These are phyloP conservation scores for Aspergillus diversus DNA, from an alignment of 495 filamentous ascomycete species.

Conservation along the genomic window DNA sequence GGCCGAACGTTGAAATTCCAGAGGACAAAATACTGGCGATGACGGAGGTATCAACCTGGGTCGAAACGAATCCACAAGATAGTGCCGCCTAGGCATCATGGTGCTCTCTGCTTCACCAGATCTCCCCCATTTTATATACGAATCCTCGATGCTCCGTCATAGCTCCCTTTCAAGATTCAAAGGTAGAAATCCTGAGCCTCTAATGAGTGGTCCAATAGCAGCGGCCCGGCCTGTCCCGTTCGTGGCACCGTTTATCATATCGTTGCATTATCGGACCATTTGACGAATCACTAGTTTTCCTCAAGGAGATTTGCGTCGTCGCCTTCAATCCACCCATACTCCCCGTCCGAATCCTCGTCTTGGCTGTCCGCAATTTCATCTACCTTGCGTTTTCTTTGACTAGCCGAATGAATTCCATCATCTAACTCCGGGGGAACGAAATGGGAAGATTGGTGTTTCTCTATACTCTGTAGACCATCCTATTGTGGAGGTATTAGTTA, in stretches of 20 bases:
- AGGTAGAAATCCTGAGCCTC: background rate
- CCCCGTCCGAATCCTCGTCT: conserved; percentile 50
- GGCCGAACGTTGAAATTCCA: conserved; percentile 10
- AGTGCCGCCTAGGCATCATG: conserved; percentile 1
- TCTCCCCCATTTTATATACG: background rate
- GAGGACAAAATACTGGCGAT: conserved; percentile 22
- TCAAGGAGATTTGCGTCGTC: conserved; percentile 23
- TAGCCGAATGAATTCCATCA: conserved; percentile 8
- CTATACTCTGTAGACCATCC: conserved; percentile 33
- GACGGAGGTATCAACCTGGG: conserved; percentile 27
- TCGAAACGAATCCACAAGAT: conserved; percentile 16
- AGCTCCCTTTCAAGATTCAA: background rate
- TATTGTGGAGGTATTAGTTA: conserved; percentile 17
- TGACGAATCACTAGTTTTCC: conserved; percentile 6
- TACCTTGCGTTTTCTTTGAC: conserved; percentile 51
- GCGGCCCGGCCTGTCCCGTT: background rate
- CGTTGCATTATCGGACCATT: background rate
- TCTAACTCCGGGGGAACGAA: background rate
- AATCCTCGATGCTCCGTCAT: no score
- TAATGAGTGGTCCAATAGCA: conserved; percentile 1
- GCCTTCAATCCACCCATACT: conserved; percentile 38
- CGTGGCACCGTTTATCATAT: no score
- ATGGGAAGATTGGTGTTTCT: conserved; percentile 10
- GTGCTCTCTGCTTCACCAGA: background rate
- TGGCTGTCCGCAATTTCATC: conserved; percentile 55